Conservation (phyloP, 164 flowering plant species). For the Nymphaea colorata region DNA sequence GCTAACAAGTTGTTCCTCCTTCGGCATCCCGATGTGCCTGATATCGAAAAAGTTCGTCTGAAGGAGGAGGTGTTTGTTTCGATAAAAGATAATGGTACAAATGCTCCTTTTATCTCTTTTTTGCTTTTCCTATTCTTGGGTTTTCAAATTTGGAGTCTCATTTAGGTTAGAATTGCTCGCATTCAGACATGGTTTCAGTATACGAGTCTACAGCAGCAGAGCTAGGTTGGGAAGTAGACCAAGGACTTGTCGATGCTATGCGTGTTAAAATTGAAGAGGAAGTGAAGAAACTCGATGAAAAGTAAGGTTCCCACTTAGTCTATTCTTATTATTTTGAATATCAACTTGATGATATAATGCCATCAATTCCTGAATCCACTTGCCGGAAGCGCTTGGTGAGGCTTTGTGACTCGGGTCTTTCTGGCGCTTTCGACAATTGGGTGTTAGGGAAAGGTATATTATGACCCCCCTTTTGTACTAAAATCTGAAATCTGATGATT, state of each 20-base stretch:
- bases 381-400: neutral
- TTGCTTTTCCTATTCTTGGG: neutral
- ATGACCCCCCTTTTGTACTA: too few relatives aligned
- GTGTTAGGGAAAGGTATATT: neutral
- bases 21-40: slow-evolving; percentile 62
- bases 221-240: slow-evolving; percentile 58
- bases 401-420: neutral
- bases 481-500: too few relatives aligned
- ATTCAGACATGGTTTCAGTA: slow-evolving; percentile 67
- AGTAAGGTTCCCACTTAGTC: slow-evolving; percentile 35
- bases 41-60: slow-evolving; percentile 81
- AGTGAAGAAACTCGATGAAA: slow-evolving; percentile 79
- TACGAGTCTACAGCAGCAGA: slow-evolving; percentile 53
- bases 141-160: neutral
- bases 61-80: slow-evolving; percentile 55
- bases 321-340: neutral
- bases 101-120: neutral
- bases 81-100: slow-evolving; percentile 53
- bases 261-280: slow-evolving; percentile 63
- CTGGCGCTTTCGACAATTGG: neutral
- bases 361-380: neutral
- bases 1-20: slow-evolving; percentile 76
- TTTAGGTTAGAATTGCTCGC: neutral
- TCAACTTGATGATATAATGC: neutral
- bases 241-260: slow-evolving; percentile 56